Base-by-base conservation (phyloP, 345 rosid species). In the Brassica incana region DNA sequence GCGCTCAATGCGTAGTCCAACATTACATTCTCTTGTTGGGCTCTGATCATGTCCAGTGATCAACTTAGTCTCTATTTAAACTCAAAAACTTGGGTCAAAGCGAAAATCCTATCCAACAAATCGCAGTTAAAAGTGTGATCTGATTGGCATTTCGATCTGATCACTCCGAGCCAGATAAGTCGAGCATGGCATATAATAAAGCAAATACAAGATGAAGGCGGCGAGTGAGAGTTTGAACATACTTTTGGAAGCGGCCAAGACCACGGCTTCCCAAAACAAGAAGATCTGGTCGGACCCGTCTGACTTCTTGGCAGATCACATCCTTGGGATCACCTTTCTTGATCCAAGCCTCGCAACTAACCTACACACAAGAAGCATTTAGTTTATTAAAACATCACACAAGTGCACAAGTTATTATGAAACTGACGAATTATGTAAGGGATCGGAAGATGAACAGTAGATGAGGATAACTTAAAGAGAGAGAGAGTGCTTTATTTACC, bases 161-260 rank as follows among this genome's bases (percentile, higher is more conserved):
- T 64, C 11, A 29, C 16, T 43, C 30, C 11, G 45, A 29, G 61
- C 4, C 16, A 30, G 10, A 33, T n/a, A 32, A 63, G 2, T 63
- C 30, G 40, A 48, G 60, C 20, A 2, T 30, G 67, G 1, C 18
- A 14, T 64, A n/a, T 25, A 60, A 59, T 9, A 48, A 48, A 48
- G 16, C 54, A 48, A 43, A 12, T 48, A 12, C 54, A 48, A 48
- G n/a, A 48, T 43, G 50, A 3, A 43, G 40, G 40, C 40, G 59
- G 16, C 18, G 48, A 14, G n/a, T 60, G 52, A 56, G 78, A 20
- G 54, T 29, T n/a, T 6, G 6, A 8, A 63, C 79, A 66, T 82
- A 91, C 99, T 96, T 90, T 78, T 90, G 98, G 66, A 91, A 95
- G 23, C 97, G 90, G 71, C 97, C 97, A 27, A 95, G 97, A 50